Percentiles rank a stretch among this genome's conserved stretches.
Conservation (phyloP, 2,329 filamentous ascomycete species). For the Biscogniauxia marginata region DNA sequence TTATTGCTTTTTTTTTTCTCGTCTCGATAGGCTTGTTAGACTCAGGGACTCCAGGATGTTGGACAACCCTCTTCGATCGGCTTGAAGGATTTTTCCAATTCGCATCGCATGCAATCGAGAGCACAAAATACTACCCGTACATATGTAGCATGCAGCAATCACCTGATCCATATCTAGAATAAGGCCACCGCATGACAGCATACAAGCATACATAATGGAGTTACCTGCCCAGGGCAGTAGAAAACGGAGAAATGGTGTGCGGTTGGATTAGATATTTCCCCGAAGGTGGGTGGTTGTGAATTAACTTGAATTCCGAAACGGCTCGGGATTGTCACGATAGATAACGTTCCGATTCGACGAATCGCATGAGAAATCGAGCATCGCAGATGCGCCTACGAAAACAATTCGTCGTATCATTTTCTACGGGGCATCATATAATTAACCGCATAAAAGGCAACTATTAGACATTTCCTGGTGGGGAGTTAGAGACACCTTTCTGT, state of each 20-base stretch:
- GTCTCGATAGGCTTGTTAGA: too few relatives aligned
- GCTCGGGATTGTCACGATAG: slow-evolving; percentile 1
- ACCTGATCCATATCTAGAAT: neutral
- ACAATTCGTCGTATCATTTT: too few relatives aligned
- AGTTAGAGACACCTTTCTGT: neutral
- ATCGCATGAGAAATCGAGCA: neutral
- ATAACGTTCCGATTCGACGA: slow-evolving; percentile 4
- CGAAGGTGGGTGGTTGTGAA: neutral
- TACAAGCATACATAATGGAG: neutral
- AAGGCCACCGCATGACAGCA: neutral
- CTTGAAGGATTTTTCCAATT: neutral
- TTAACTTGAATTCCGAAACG: slow-evolving; percentile 4
- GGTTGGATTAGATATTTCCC: slow-evolving; percentile 4
- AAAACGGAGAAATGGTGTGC: neutral
- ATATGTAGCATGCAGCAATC: slow-evolving; percentile 1
- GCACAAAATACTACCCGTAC: neutral
- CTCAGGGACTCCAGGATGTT: too few relatives aligned
- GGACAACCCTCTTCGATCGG: slow-evolving; percentile 11
- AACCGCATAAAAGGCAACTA: neutral
- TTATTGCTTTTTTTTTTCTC: too few relatives aligned
- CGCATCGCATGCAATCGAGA: slow-evolving; percentile 4
- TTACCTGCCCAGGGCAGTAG: slow-evolving; percentile 1
- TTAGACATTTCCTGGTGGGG: neutral
- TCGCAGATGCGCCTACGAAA: too few relatives aligned
- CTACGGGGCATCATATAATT: neutral